Evolutionary conservation across 2,329 filamentous ascomycete genomes (phyloP), one percentile per base, ranked within the genome.

Genomic region (Paramyrothecium roridum): DNA sequence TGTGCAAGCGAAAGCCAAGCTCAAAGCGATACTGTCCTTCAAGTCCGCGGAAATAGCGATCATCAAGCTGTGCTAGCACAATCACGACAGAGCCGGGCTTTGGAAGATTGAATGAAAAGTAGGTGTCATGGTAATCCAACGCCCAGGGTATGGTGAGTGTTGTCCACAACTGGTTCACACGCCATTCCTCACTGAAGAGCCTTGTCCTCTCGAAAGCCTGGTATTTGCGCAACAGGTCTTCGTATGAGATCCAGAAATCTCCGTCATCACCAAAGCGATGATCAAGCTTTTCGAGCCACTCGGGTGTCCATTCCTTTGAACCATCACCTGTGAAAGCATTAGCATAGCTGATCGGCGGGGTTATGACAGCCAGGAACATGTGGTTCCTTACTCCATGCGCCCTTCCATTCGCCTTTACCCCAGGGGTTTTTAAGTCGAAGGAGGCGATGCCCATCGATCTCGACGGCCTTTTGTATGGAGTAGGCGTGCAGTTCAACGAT

Each of bases 321-420:
- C 91, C 91, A 65, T 95, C 91, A 3, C 78, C 79, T 75, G 17
- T 26, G 1, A 30, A 45, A 40, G 13, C 37, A 21, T 71, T 17
- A 71, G 63, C 16, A 50, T 43, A 13, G 16, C 6, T 30, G 26
- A 30, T 30, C n/a, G 16, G 13, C 3, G n/a, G 21, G 16, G 45
- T 17, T 10, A 48, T 48, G 11, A 20, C 17, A 48, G 12, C 6
- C 22, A 13, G 3, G 19, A 8, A 4, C 12, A 45, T 26, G 16
- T 2, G 8, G 20, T 6, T 3, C 60, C 70, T 61, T 57, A 67
- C 83, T 87, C 90, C 90, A 95, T 2, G 89, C 79, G 2, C 91
- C 91, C 30, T 83, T 88, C 90, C 90, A 95, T 70, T 92, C 90
- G 33, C 83, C 84, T 59, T 85, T 85, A 1, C 90, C 91, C 90